Percentiles rank a stretch among this genome's conserved stretches.
Conservation (phyloP, 2,329 filamentous ascomycete species). For the Fusarium sp. region DNA sequence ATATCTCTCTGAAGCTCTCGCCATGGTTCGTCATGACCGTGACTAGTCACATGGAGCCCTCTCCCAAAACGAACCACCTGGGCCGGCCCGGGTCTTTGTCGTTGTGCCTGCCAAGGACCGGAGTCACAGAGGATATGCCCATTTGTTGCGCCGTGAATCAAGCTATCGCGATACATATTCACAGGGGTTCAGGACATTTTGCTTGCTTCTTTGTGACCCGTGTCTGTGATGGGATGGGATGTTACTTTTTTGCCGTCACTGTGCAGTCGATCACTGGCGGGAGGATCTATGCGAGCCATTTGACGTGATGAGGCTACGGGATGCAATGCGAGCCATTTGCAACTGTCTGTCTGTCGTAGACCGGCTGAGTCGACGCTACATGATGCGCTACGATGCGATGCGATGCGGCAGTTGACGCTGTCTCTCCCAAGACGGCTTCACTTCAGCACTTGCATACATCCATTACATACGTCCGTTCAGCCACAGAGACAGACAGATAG, state of each 20-base stretch:
- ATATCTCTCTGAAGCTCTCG: background rate
- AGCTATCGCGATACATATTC: background rate
- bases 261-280: background rate
- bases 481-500: background rate
- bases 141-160: background rate
- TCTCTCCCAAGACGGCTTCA: background rate
- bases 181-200: background rate
- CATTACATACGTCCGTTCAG: background rate
- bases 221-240: background rate
- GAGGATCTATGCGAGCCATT: background rate
- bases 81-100: slow-evolving; percentile 2
- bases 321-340: slow-evolving; percentile 3
- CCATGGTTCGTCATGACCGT: slow-evolving; percentile 9
- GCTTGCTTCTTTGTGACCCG: slow-evolving; percentile 4
- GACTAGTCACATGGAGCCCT: slow-evolving; percentile 16
- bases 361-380: background rate
- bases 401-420: background rate
- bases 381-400: background rate
- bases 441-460: background rate
- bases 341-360: background rate
- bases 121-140: slow-evolving; percentile 8
- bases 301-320: background rate
- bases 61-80: slow-evolving; percentile 16
- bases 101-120: slow-evolving; percentile 8
- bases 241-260: slow-evolving; percentile 5